A percentile compares a stretch with the other conserved stretches of the same genome.
Conservation (phyloP, 2,329 filamentous ascomycete species). For the Claviceps fusiformis region DNA sequence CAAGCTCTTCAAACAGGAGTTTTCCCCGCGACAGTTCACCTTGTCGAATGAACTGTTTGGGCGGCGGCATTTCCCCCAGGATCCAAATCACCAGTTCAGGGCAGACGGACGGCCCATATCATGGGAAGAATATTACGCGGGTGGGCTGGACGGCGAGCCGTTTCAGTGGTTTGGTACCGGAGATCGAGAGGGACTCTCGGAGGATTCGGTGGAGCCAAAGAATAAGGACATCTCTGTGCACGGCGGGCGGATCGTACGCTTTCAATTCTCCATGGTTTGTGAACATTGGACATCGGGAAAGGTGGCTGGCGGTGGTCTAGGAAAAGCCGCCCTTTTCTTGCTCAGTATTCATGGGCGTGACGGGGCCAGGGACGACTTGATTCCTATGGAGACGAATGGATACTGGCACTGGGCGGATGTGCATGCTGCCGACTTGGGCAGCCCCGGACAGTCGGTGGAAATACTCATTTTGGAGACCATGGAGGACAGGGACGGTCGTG, state of each 20-base stretch:
- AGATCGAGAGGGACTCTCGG: constrained; percentile 36
- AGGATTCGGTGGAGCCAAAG: constrained; percentile 44
- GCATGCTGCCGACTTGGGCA: constrained; percentile 48
- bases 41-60: constrained; percentile 68
- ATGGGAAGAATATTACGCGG: constrained; percentile 75
- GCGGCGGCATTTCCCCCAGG: constrained; percentile 60
- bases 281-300: constrained; percentile 68
- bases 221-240: constrained; percentile 42
- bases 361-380: constrained; percentile 51
- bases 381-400: constrained; percentile 65
- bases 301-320: constrained; percentile 36
- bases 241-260: constrained; percentile 47
- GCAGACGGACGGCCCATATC: constrained; percentile 51
- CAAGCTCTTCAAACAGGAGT: constrained; percentile 50
- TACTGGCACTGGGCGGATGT: constrained; percentile 76
- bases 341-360: constrained; percentile 53
- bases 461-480: constrained; percentile 46
- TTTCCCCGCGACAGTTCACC: constrained; percentile 49
- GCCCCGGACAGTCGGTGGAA: constrained; percentile 52
- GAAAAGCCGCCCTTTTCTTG: constrained; percentile 55
- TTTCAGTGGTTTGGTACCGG: constrained; percentile 32
- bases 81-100: constrained; percentile 58
- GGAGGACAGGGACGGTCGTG: constrained; percentile 32
- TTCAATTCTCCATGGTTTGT: constrained; percentile 69
- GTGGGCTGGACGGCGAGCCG: constrained; percentile 36